These are phyloP conservation scores for Aspergillus panamensis DNA, from an alignment of 495 filamentous ascomycete genomes.

Conservation along the genomic window DNA sequence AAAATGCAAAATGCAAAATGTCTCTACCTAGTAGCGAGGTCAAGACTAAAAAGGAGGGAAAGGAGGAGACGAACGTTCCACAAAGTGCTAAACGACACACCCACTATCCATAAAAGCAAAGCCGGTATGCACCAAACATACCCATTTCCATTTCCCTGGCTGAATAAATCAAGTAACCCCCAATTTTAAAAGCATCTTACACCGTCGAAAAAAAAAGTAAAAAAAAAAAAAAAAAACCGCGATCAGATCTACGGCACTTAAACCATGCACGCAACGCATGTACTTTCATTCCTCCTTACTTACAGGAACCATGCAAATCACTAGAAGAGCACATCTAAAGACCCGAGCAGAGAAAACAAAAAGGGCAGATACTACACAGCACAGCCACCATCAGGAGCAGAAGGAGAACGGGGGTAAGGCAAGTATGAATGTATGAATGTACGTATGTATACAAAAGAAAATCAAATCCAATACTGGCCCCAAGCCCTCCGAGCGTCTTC, in stretches of 20 bases:
- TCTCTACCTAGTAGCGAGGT: background rate
- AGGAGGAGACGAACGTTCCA: background rate
- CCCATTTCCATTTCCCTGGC: background rate
- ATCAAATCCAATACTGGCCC: constrained; percentile 65
- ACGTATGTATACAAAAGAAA: background rate
- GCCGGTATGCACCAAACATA: background rate
- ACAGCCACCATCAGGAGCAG: background rate
- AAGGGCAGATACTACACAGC: no score
- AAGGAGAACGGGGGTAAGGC: background rate
- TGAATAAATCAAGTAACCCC: background rate
- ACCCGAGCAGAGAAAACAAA: no score
- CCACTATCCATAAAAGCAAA: background rate
- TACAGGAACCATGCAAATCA: no score
- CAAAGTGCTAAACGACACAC: background rate
- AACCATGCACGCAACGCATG: no score
- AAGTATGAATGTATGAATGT: no score
- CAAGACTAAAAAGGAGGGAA: background rate
- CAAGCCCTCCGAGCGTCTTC: constrained; percentile 58
- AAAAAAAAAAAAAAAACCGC: background rate
- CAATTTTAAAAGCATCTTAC: no score
- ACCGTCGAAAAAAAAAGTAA: background rate
- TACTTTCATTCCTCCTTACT: no score
- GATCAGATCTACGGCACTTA: background rate
- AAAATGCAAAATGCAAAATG: background rate
- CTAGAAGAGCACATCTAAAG: no score